Evolutionary conservation across 192 early-diverging fungal species (phyloP).

Genomic region (Umbelopsis vinacea): DNA sequence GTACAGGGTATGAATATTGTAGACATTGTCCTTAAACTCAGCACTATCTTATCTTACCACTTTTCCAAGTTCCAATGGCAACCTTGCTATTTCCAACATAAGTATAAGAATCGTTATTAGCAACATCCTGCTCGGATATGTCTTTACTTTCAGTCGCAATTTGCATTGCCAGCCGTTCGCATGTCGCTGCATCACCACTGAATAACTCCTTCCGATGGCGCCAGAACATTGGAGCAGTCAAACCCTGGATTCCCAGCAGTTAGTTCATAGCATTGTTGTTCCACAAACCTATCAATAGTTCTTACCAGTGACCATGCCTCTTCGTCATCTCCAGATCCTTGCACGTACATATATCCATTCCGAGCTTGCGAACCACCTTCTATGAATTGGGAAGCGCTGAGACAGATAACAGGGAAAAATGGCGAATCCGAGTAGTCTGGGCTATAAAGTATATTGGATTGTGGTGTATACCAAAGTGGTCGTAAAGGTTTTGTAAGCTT

Average conservation of each 20-base stretch:
- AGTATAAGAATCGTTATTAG: conserved; percentile 31
- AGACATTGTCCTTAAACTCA: no score
- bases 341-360: conserved; percentile 76
- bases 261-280: conserved; percentile 7
- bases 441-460: conserved; percentile 49
- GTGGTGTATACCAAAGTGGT: conserved; percentile 82
- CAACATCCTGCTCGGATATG: conserved; percentile 16
- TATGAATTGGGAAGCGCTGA: conserved; percentile 74
- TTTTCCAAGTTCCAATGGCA: conserved; percentile 59
- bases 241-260: conserved; percentile 42
- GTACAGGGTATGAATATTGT: no score
- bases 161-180: conserved; percentile 41
- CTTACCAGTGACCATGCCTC: conserved; percentile 76
- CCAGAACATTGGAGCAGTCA: conserved; percentile 75
- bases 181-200: conserved; percentile 27
- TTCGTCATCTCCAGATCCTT: conserved; percentile 90
- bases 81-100: conserved; percentile 67
- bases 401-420: conserved; percentile 78
- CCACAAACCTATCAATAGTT: not conserved
- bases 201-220: conserved; percentile 44
- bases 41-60: conserved; percentile 33
- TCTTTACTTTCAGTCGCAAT: conserved; percentile 36
- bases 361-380: conserved; percentile 27
- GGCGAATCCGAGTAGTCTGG: conserved; percentile 52
- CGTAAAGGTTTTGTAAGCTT: conserved; percentile 69